phyloP scores from a whole-genome alignment of 2,329 filamentous ascomycete genomes.

The Xylariales sp. region DNA sequence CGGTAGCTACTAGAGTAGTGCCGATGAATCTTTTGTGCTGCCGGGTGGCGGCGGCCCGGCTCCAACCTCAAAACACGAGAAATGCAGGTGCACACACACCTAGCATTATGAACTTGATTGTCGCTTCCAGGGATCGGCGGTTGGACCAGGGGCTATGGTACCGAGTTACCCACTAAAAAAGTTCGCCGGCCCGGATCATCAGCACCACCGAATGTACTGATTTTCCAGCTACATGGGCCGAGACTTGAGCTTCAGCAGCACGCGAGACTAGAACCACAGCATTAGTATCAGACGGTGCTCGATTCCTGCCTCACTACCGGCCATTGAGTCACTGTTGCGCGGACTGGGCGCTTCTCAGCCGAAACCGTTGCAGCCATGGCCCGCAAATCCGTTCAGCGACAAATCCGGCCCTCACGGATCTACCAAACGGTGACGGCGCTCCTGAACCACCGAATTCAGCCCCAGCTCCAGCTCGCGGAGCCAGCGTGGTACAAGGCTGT shows the following conservation, averaged over 20 bases:
- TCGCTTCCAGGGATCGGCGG: too few relatives aligned
- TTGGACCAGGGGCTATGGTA: too few relatives aligned
- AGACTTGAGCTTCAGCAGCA: too few relatives aligned
- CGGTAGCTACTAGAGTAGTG: too few relatives aligned
- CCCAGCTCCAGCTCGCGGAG: slow-evolving; percentile 21
- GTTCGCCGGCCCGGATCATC: slow-evolving; percentile 5
- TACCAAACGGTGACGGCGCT: slow-evolving; percentile 36
- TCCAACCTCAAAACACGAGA: too few relatives aligned
- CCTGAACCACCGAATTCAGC: slow-evolving; percentile 27
- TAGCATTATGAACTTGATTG: too few relatives aligned
- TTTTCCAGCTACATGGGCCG: background rate
- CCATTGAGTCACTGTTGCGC: background rate
- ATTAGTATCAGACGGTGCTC: too few relatives aligned
- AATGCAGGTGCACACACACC: too few relatives aligned
- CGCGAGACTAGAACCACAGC: too few relatives aligned
- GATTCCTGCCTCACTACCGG: background rate
- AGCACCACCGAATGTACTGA: background rate
- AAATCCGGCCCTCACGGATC: slow-evolving; percentile 35
- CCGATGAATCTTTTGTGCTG: too few relatives aligned
- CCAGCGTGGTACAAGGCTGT: slow-evolving; percentile 49
- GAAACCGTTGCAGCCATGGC: slow-evolving; percentile 25
- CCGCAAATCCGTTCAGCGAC: slow-evolving; percentile 18
- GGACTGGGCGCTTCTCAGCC: slow-evolving; percentile 3
- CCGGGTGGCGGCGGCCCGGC: too few relatives aligned
- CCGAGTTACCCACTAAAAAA: slow-evolving; percentile 5